Percentiles rank a stretch among this genome's conserved stretches.
Conservation (phyloP, 1,139 yeast species). For the Hyphopichia pseudoburtonii region DNA sequence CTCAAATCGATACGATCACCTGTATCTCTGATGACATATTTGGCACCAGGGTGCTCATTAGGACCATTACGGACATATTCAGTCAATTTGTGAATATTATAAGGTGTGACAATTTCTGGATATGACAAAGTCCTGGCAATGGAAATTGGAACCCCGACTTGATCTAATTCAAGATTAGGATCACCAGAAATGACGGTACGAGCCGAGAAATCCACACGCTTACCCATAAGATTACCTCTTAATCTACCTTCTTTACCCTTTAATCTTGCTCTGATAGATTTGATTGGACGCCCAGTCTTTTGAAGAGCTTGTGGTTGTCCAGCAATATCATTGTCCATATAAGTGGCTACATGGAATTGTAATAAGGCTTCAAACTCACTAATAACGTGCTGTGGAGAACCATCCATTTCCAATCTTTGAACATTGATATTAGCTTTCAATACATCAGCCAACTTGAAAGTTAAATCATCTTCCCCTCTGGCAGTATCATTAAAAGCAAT, state of each 20-base stretch:
- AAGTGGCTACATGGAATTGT: conserved; percentile 98
- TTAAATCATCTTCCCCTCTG: conserved; percentile 98
- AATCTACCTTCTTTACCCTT: conserved; percentile 99
- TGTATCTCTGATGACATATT: conserved; percentile 94
- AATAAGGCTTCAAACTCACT: conserved; percentile 93
- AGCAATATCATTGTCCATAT: conserved; percentile 99
- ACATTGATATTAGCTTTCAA: conserved; percentile 95
- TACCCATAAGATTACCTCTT: conserved; percentile 98
- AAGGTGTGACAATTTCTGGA: conserved; percentile 97
- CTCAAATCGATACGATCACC: conserved; percentile 98
- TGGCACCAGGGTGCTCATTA: conserved; percentile 99
- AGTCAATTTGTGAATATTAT: conserved; percentile 89
- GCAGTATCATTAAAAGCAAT: conserved; percentile 99
- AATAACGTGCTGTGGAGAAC: conserved; percentile 97
- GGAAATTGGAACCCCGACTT: conserved; percentile 97
- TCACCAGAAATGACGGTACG: conserved; percentile 99
- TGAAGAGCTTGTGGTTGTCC: conserved; percentile 99
- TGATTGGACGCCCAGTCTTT: conserved; percentile 97
- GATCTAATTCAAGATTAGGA: conserved; percentile 95
- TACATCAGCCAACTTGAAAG: conserved; percentile 95
- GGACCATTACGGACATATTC: conserved; percentile 97
- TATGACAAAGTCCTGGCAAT: conserved; percentile 94
- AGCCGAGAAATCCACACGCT: conserved; percentile 98
- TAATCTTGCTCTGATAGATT: conserved; percentile 95
- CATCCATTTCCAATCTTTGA: conserved; percentile 94